These are phyloP conservation scores for Aspergillus japonicus DNA, from an alignment of 2,329 filamentous ascomycete genomes.

Conservation along the genomic window DNA sequence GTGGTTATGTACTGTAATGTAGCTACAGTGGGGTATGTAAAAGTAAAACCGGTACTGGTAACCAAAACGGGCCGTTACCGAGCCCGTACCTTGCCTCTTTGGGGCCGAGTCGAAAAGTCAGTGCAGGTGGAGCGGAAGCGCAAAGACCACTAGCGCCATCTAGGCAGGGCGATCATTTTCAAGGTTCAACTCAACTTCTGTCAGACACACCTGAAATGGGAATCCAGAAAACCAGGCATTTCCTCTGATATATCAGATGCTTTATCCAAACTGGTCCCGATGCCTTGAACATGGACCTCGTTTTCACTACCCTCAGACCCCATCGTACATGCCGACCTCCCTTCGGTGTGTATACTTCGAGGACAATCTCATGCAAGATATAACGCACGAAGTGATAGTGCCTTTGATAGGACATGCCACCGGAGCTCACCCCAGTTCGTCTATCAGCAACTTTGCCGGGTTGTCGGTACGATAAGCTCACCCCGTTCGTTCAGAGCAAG, in stretches of 20 bases:
- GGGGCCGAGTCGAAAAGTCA: neutral
- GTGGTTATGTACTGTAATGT: neutral
- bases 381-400: slow-evolving; percentile 13
- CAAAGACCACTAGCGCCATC: slow-evolving; percentile 6
- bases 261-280: neutral
- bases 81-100: neutral
- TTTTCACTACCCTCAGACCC: slow-evolving; percentile 2
- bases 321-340: neutral
- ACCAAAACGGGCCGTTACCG: neutral
- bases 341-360: slow-evolving; percentile 1
- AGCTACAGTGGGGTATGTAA: no score
- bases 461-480: neutral
- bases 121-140: no score
- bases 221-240: no score
- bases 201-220: neutral
- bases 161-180: neutral
- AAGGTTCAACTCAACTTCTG: slow-evolving; percentile 1
- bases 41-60: neutral
- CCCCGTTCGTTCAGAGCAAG: no score
- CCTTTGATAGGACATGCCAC: slow-evolving; percentile 11
- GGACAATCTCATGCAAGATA: slow-evolving; percentile 12
- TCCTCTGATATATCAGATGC: slow-evolving; percentile 14
- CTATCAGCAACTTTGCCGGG: neutral
- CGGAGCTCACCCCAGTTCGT: neutral
- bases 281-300: slow-evolving; percentile 1